Evolutionary conservation across 1,139 yeast genomes (phyloP).

Genomic region (Yamadazyma atlantica): DNA sequence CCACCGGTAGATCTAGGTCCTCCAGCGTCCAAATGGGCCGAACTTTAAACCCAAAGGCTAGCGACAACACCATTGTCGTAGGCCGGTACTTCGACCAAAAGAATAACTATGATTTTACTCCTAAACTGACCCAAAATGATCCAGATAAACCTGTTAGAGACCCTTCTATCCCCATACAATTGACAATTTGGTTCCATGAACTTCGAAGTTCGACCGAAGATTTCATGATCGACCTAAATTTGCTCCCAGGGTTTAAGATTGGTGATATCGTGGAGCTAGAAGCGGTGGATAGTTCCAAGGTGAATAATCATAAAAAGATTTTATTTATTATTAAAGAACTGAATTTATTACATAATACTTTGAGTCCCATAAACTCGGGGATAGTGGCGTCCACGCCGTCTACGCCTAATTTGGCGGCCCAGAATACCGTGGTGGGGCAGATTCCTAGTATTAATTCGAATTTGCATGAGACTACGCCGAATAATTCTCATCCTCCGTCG

Average conservation of each 20-base stretch:
- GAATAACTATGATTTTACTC: neutral
- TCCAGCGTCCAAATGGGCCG: constrained; percentile 12
- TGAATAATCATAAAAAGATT: constrained; percentile 6
- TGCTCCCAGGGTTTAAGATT: constrained; percentile 53
- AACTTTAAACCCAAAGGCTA: constrained; percentile 12
- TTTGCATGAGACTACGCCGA: neutral
- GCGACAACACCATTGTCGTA: constrained; percentile 16
- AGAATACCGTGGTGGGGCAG: neutral
- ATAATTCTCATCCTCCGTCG: constrained; percentile 1
- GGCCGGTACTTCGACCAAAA: constrained; percentile 14
- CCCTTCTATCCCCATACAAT: constrained; percentile 29
- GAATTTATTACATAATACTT: constrained; percentile 6
- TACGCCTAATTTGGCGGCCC: neutral
- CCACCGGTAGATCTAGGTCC: constrained; percentile 12
- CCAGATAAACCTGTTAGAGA: too few relatives aligned
- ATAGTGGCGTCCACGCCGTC: constrained; percentile 1
- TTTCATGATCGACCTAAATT: constrained; percentile 58
- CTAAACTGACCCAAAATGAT: too few relatives aligned
- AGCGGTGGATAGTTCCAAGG: constrained; percentile 6
- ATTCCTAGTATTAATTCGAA: neutral
- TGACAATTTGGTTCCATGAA: constrained; percentile 79
- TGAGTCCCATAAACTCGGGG: neutral
- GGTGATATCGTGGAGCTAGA: constrained; percentile 76
- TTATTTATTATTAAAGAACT: constrained; percentile 9
- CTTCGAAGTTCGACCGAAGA: constrained; percentile 55